Evolutionary conservation across 2,329 filamentous ascomycete species (phyloP).

Genomic region (Neonectria coccinea): DNA sequence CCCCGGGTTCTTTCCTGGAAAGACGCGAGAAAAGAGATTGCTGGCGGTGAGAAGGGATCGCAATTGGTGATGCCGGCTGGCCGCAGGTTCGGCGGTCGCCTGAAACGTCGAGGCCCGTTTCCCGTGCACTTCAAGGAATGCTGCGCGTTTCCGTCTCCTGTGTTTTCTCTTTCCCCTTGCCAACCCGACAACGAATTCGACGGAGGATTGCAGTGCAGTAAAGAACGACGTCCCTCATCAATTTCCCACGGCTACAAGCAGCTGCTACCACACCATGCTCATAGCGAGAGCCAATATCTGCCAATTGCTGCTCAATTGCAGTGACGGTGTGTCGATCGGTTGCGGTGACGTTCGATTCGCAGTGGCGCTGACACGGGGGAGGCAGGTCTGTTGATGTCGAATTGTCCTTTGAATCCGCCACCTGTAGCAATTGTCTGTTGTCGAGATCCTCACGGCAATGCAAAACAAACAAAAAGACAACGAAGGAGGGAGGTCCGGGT

Average conservation of each 20-base stretch:
- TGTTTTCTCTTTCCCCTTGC: conserved; percentile 1
- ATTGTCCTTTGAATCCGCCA: conserved; percentile 1
- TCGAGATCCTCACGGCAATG: conserved; percentile 17
- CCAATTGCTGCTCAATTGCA: conserved; percentile 11
- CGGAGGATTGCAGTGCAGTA: background rate
- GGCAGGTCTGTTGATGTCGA: background rate
- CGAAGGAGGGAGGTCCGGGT: conserved; percentile 21
- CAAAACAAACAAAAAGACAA: background rate
- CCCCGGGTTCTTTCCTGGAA: background rate
- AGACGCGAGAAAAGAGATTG: background rate
- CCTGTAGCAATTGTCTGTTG: conserved; percentile 5
- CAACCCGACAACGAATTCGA: background rate
- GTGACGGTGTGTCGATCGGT: conserved; percentile 12
- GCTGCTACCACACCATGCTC: background rate
- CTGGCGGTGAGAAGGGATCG: background rate
- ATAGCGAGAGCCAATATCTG: conserved; percentile 11
- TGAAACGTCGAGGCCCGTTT: background rate
- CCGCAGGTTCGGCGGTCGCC: background rate
- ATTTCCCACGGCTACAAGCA: background rate
- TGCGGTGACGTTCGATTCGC: conserved; percentile 12
- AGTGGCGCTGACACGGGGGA: conserved; percentile 17
- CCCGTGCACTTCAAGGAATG: background rate
- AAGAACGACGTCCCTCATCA: background rate
- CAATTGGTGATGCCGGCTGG: conserved; percentile 1
- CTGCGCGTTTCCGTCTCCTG: conserved; percentile 5